A percentile compares a stretch with the other conserved stretches of the same genome.
These are phyloP conservation scores for Tothia fuscella DNA, from an alignment of 2,329 filamentous ascomycete species.

Conservation along the genomic window DNA sequence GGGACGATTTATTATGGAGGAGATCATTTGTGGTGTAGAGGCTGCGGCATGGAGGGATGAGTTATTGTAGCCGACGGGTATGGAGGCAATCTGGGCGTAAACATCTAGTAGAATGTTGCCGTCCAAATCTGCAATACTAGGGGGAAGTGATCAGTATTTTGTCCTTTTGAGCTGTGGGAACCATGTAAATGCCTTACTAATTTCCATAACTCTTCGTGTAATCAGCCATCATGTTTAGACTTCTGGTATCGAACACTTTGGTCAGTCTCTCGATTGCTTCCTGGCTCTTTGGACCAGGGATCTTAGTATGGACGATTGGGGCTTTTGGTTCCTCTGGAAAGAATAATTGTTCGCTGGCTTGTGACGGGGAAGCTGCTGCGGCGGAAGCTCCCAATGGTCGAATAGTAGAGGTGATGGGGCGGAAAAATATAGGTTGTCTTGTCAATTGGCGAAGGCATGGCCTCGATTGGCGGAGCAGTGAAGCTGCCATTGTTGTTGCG, in stretches of 20 bases:
- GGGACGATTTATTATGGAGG: slow-evolving; percentile 73
- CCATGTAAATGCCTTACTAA: slow-evolving; percentile 40
- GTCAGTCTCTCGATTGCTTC: slow-evolving; percentile 58
- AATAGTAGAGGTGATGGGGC: no score
- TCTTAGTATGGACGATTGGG: slow-evolving; percentile 44
- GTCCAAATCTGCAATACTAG: slow-evolving; percentile 52
- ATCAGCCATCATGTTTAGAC: slow-evolving; percentile 50
- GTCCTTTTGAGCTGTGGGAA: neutral
- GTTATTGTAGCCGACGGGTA: slow-evolving; percentile 90
- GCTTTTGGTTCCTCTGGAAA: slow-evolving; percentile 47
- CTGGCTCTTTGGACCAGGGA: slow-evolving; percentile 67
- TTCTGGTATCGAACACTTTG: slow-evolving; percentile 74
- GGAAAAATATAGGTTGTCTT: no score
- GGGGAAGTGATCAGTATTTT: slow-evolving; percentile 1
- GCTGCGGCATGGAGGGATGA: slow-evolving; percentile 58
- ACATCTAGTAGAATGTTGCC: slow-evolving; percentile 64
- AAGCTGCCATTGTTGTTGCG: no score
- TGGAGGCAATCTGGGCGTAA: slow-evolving; percentile 86
- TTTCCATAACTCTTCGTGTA: slow-evolving; percentile 47
- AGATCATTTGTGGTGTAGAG: slow-evolving; percentile 65
- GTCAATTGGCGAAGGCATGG: no score
- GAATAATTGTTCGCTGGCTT: slow-evolving; percentile 15
- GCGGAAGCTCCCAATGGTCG: no score
- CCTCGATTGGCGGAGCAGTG: no score
- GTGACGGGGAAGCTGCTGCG: neutral